A percentile compares a stretch with the other conserved stretches of the same genome.
phyloP scores from a whole-genome alignment of 345 rosid genomes.

The Trapa incisa region DNA sequence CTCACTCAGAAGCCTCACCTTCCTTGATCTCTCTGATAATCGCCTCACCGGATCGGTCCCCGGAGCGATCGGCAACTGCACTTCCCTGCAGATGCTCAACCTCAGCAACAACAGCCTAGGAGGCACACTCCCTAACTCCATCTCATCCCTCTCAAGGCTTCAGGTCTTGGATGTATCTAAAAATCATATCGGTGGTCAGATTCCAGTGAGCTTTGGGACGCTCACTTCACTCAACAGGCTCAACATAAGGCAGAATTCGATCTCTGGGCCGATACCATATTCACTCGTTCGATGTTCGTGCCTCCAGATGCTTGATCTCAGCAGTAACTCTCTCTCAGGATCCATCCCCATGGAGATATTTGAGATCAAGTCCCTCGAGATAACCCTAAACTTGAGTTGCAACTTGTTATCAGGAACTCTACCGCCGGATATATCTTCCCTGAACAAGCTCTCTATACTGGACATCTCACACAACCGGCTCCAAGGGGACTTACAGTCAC shows the following conservation, averaged over 20 bases:
- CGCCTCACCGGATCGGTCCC: constrained; percentile 52
- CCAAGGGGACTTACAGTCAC: constrained; percentile 38
- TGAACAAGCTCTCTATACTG: constrained; percentile 44
- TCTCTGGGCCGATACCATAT: constrained; percentile 40
- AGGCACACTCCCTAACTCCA: constrained; percentile 51
- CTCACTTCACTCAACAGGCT: constrained; percentile 48
- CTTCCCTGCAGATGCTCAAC: constrained; percentile 52
- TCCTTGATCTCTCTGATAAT: constrained; percentile 63
- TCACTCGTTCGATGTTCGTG: constrained; percentile 45
- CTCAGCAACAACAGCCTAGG: constrained; percentile 71
- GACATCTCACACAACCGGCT: constrained; percentile 62
- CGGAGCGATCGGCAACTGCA: constrained; percentile 59
- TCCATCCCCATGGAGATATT: constrained; percentile 41
- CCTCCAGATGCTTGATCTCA: constrained; percentile 66
- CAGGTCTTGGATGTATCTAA: constrained; percentile 55
- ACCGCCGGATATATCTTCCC: constrained; percentile 39
- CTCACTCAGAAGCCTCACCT: constrained; percentile 44
- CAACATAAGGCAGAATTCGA: constrained; percentile 31
- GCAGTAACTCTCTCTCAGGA: constrained; percentile 50
- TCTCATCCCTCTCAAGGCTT: constrained; percentile 47
- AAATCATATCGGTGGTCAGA: constrained; percentile 35
- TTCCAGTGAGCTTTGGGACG: constrained; percentile 43
- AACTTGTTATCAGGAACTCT: constrained; percentile 46
- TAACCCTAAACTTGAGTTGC: constrained; percentile 63
- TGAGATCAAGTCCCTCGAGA: constrained; percentile 49